Evolutionary conservation across 768 basidiomycete species (phyloP).

Genomic region (Wakefieldia striispora): DNA sequence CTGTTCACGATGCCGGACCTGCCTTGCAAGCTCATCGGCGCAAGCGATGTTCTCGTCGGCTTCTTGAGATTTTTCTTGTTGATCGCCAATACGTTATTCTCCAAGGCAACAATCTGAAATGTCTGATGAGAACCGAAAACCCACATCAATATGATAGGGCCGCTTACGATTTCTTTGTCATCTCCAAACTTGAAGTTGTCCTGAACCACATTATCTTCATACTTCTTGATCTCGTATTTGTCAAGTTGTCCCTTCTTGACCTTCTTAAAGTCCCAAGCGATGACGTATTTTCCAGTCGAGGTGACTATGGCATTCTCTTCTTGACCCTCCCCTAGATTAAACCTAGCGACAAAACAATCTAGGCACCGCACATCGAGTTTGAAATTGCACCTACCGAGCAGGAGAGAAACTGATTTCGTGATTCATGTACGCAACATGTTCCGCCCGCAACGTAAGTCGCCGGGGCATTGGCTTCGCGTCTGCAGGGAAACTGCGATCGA

Average conservation of each 20-base stretch:
- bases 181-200: constrained; percentile 98
- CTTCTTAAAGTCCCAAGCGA: constrained; percentile 97
- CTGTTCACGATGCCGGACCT: constrained; percentile 67
- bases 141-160: background rate
- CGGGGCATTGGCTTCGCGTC: constrained; percentile 89
- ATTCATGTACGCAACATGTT: constrained; percentile 95
- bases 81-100: constrained; percentile 89
- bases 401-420: constrained; percentile 85
- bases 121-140: constrained; percentile 4
- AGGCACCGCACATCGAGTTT: background rate
- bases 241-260: constrained; percentile 90
- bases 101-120: constrained; percentile 86
- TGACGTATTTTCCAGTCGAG: constrained; percentile 85
- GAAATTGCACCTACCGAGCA: constrained; percentile 61
- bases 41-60: constrained; percentile 75
- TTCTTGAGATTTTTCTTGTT: constrained; percentile 91
- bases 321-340: constrained; percentile 86
- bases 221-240: constrained; percentile 96
- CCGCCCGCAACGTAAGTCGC: constrained; percentile 80
- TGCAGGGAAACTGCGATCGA: constrained; percentile 95
- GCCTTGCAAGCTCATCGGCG: constrained; percentile 44
- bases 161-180: constrained; percentile 88
- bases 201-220: constrained; percentile 91
- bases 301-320: constrained; percentile 96
- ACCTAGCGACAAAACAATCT: constrained; percentile 47